phyloP scores from a whole-genome alignment of 805 yeast genomes.

The Kurtzmaniella fragi region DNA sequence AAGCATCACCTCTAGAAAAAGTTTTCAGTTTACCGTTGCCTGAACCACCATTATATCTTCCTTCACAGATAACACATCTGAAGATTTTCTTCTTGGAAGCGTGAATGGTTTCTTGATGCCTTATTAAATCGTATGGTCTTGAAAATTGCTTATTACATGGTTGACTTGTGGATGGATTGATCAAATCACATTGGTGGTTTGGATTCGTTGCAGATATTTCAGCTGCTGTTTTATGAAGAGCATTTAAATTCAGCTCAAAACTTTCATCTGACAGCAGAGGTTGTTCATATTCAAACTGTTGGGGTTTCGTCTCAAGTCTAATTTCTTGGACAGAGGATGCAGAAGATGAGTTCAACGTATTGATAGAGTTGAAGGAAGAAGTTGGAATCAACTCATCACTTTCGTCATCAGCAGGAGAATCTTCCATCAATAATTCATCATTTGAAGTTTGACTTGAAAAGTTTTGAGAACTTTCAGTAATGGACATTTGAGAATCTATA shows the following conservation, averaged over 20 bases:
- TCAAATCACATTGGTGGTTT: conserved; percentile 53
- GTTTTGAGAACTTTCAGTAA: neutral
- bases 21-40: conserved; percentile 48
- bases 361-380: no score
- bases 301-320: neutral
- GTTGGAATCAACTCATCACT: neutral
- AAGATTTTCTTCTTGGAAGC: conserved; percentile 41
- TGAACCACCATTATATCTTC: conserved; percentile 40
- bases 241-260: conserved; percentile 1
- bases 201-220: conserved; percentile 30
- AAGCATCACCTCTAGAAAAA: conserved; percentile 43
- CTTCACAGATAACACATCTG: conserved; percentile 44
- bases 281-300: neutral
- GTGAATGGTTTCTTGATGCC: conserved; percentile 47
- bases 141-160: conserved; percentile 79
- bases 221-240: conserved; percentile 20
- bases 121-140: conserved; percentile 49
- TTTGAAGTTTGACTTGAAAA: no score
- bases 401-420: neutral
- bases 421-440: no score
- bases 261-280: neutral
- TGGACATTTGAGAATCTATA: conserved; percentile 7
- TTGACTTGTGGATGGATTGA: conserved; percentile 55
- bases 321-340: neutral
- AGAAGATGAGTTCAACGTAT: no score